Evolutionary conservation across 371 early-diverging fungal genomes (phyloP).

Genomic region (Mortierella sp.): DNA sequence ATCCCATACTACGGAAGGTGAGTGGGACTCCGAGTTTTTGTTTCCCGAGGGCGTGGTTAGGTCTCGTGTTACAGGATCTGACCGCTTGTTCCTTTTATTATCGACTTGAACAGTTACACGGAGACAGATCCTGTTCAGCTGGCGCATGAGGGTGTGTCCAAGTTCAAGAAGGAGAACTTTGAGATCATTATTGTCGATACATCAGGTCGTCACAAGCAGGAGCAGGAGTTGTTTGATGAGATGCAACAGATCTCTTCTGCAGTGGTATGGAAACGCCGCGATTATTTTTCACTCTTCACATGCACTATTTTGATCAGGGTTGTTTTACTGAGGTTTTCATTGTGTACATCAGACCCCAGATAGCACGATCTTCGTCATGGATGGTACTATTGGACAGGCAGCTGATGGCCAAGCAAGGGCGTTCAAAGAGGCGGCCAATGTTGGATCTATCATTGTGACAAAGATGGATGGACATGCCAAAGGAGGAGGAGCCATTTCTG

Average conservation of each 20-base stretch:
- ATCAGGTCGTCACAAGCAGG: slow-evolving; percentile 99
- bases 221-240: slow-evolving; percentile 97
- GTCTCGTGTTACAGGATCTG: too few species aligned
- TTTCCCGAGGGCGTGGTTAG: too few species aligned
- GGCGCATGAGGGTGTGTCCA: slow-evolving; percentile 95
- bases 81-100: not conserved
- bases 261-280: slow-evolving; percentile 63
- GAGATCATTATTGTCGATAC: slow-evolving; percentile 99
- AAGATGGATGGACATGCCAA: slow-evolving; percentile 99
- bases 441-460: slow-evolving; percentile 99
- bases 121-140: slow-evolving; percentile 98
- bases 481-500: slow-evolving; percentile 99
- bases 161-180: slow-evolving; percentile 97
- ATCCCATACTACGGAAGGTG: slow-evolving; percentile 97
- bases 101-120: slow-evolving; percentile 69
- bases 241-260: slow-evolving; percentile 97
- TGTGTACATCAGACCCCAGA: slow-evolving; percentile 76
- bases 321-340: not conserved
- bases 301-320: too few species aligned
- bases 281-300: not conserved
- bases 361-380: slow-evolving; percentile 99
- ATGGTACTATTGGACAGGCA: slow-evolving; percentile 99
- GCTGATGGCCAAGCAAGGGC: slow-evolving; percentile 98
- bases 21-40: not conserved
- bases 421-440: slow-evolving; percentile 96